Evolutionary conservation across 352 stramenopile genomes (phyloP), one percentile per base, ranked within the genome.

Genomic region (Blastocystis hominis): DNA sequence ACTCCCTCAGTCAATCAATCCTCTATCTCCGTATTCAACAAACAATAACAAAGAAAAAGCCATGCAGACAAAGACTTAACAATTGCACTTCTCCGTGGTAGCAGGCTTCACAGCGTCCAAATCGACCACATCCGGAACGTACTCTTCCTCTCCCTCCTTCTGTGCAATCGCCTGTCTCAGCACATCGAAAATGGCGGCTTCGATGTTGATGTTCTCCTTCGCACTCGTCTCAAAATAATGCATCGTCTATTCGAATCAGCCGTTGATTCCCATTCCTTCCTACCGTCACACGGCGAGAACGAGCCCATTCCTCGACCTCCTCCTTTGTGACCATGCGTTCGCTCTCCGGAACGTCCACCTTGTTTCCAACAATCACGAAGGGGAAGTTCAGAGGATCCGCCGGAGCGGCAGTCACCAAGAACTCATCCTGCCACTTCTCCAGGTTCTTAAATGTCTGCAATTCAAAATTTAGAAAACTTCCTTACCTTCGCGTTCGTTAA

Each of bases 351-450:
- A 97, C 95, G 92, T 98, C 96, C 47, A 97, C 94, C 91, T 98
- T 99, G 90, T 99, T 99, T 46, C 95, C 97, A 55, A 99, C 89
- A 13, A 98, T 93, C 68, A 98, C 95, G 91, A 98, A 98, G 44
- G 95, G 95, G 91, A 98, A 98, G 63, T 93, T 91, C 59, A 97
- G 94, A 3, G 92, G 92, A 76, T 98, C 94, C 40, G 89, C 86
- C 13, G 93, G 91, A 36, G 88, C 86, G 7, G 90, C 89, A 3
- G 80, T 54, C 3, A 79, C 92, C 59, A 98, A 90, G 91, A 98
- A 99, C 89, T 98, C 95, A 80, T 97, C 93, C 61, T 94, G 91
- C 97, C 97, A 99, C 89, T 94, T 96, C 88, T 98, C 94, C 36
- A 99, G 90, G 89, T 97, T 96, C 89, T 99, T 95, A 90, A 99